Evolutionary conservation across 805 yeast genomes (phyloP), one percentile per base, ranked within the genome.

Genomic region (Saccharomycopsis oosterbeekiorum): DNA sequence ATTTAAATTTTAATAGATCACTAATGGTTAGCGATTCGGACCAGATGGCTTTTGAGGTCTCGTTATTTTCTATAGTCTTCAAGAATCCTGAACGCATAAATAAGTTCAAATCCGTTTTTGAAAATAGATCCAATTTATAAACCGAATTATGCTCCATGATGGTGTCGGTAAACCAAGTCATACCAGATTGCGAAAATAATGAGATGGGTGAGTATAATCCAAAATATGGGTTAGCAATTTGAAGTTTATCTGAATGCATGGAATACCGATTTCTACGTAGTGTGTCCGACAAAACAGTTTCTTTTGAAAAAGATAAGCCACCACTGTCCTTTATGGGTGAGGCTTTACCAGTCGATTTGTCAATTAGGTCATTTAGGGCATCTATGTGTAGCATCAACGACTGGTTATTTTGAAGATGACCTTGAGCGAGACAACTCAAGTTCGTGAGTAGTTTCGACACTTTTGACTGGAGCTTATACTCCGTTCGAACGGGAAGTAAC

Each of bases 121-220:
- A 26, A 17, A 56, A 56, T 40, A 56, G 41, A 11, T 14, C 26
- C 40, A 41, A 41, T n/a, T 56, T 34, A 41, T 56, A 56, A 24
- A 17, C 40, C 4, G 19, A 10, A 41, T 3, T 56, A 14, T 56
- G 39, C 14, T 56, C 34, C 37, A 11, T 17, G 11, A 56, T 36
- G 41, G 34, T 56, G 12, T 40, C 58, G 41, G 41, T 19, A 56
- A 56, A 56, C 58, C 58, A 56, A 29, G 40, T 40, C 24, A 56
- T 40, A 37, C 58, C 58, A 56, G 40, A 39, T 26, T 43, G 51
- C 29, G 58, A 56, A 12, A 56, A 21, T 26, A 56, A 15, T 1
- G 58, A 56, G 58, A 34, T 19, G 53, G 34, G 58, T 24, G 58
- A 56, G 24, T 56, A 56, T 56, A 56, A 17, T 11, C 58, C 58